Percentiles rank a stretch among this genome's conserved stretches.
These are phyloP conservation scores for Mycocalia duriaeana DNA, from an alignment of 1,284 basidiomycete species.

Conservation along the genomic window DNA sequence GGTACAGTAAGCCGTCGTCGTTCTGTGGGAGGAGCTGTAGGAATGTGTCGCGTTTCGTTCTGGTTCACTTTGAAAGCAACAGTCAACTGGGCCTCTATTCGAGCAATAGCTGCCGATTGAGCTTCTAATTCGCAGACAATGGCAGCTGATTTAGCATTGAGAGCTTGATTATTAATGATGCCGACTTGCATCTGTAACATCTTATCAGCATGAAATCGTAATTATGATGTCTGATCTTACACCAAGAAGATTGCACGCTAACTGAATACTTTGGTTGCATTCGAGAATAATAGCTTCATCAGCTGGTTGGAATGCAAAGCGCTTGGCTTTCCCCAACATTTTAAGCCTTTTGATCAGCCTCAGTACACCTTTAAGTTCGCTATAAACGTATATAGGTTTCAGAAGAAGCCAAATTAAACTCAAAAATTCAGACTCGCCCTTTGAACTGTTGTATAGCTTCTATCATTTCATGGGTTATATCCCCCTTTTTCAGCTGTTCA, in stretches of 20 bases:
- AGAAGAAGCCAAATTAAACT: not conserved
- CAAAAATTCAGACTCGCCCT: not conserved
- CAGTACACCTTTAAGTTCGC: conserved; percentile 1
- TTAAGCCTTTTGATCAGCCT: not conserved
- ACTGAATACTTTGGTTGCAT: not conserved
- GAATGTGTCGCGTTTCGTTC: no score
- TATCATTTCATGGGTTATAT: not conserved
- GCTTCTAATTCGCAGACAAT: no score
- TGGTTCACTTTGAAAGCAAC: no score
- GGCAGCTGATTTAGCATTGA: not conserved
- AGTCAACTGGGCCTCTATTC: no score
- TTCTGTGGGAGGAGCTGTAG: no score
- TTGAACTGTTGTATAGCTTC: not conserved
- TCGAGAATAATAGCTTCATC: not conserved
- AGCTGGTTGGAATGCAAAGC: not conserved
- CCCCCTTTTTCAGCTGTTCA: not conserved
- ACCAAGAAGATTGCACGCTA: conserved; percentile 1
- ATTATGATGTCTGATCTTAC: not conserved
- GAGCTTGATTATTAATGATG: not conserved
- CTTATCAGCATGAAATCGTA: not conserved
- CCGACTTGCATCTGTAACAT: not conserved
- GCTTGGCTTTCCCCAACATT: not conserved
- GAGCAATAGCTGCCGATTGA: no score
- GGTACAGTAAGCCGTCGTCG: no score
- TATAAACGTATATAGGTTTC: not conserved